Conservation (phyloP, 2,329 filamentous ascomycete species). For the Aureobasidium mangrovei region DNA sequence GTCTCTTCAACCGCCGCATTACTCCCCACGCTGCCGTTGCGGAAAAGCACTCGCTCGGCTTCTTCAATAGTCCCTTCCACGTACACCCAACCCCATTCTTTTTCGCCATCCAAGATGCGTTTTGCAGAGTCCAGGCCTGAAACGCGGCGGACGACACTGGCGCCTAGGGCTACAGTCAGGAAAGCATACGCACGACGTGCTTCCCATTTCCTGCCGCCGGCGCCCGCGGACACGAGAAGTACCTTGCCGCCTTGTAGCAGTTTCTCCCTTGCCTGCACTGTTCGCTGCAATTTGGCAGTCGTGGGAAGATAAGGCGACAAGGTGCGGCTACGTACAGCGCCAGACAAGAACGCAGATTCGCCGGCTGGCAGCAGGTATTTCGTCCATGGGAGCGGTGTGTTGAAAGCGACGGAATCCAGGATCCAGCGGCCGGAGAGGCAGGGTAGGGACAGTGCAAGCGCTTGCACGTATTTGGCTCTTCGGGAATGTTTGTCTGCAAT, state of each 20-base stretch:
- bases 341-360: constrained; percentile 64
- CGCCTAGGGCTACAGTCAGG: constrained; percentile 68
- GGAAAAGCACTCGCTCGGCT: constrained; percentile 44
- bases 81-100: constrained; percentile 59
- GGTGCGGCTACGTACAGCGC: constrained; percentile 66
- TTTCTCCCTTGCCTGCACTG: constrained; percentile 40
- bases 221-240: constrained; percentile 40
- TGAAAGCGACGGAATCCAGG: constrained; percentile 56
- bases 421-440: constrained; percentile 81
- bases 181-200: constrained; percentile 68
- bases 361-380: constrained; percentile 82
- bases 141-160: constrained; percentile 56
- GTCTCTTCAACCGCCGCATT: not conserved
- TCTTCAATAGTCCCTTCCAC: constrained; percentile 56
- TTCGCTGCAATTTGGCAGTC: constrained; percentile 46
- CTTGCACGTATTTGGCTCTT: constrained; percentile 89
- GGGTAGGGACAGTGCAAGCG: constrained; percentile 78
- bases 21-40: constrained; percentile 12
- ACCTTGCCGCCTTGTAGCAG: constrained; percentile 20
- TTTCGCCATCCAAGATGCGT: constrained; percentile 46
- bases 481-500: constrained; percentile 81
- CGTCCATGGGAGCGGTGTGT: constrained; percentile 60
- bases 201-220: constrained; percentile 44
- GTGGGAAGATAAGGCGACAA: constrained; percentile 54
- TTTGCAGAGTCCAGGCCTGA: constrained; percentile 58